Base-by-base conservation (phyloP, 1,284 basidiomycete species). In the Moesziomyces parantarcticus region DNA sequence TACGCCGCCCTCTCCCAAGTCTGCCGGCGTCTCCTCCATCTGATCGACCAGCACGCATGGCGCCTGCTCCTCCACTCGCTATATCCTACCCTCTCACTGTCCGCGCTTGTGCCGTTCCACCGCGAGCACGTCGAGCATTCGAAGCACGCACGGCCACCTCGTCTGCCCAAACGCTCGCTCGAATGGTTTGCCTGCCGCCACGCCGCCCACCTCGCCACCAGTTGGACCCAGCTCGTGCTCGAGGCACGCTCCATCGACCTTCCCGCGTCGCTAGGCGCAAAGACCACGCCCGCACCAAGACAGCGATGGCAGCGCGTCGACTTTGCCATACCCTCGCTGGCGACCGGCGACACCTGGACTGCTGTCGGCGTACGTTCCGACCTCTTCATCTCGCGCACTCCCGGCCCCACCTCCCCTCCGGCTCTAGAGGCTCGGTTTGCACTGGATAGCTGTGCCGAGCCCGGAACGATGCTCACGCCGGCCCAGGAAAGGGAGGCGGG, bases 31-130 rank as follows among this genome's bases (percentile, higher is more conserved):
- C 10, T 53, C 0, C 44, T 62, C 2, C 7, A 8, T 4, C 43
- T 74, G n/a, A 48, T 69, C 25, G 71, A 74, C 42, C 36, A 58
- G 10, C 25, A 64, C 32, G 64, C 48, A 9, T 74, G 61, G 61
- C 40, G 47, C 1, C 6, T 50, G 2, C n/a, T 44, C 3, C 44
- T 67, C 22, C 1, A 3, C 21, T 10, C 20, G 3, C 39, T 45
- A 1, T 61, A 60, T 20, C 26, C 26, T 29, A 18, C 13, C 3
- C 11, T 67, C 1, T 25, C 16, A 1, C 13, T 48, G 6, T 21
- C 39, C 3, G 11, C 36, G 32, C 22, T 59, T 14, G 45, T 47
- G 21, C 14, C 26, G 21, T 22, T n/a, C 9, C 42, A 48, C 21
- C 42, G 39, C 1, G n/a, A 11, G 14, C 42, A 42, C 26, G 40